Base-by-base conservation (phyloP, 2,329 filamentous ascomycete genomes). In the Leptosphaerulina australis region DNA sequence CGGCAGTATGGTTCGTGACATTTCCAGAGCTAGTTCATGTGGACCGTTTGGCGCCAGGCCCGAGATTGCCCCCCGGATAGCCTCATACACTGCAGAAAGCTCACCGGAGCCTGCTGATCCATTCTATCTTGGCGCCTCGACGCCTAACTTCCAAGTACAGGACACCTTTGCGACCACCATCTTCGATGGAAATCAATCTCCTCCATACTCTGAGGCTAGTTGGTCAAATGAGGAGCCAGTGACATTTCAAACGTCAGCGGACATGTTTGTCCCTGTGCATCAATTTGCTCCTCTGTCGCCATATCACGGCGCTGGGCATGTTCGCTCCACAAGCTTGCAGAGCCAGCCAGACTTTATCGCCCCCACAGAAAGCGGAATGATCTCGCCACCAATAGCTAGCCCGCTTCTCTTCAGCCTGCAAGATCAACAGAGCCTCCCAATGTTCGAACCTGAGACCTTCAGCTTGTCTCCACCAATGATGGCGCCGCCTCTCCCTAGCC, bases 41-140 rank as follows among this genome's bases (percentile, higher is more conserved):
- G 65, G 63, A 28, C 59, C 62, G 2, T 51, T 70, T 41, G 67
- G 63, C 28, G 55, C 64, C 28, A 59, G 62, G 40, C 58, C 67
- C 20, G 66, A 69, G 33, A 64, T 70, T 44, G 66, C 70, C 22
- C 68, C 69, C 35, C 64, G 68, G 25, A 66, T 67, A 22, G 50
- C 61, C 34, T 58, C 63, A 10, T 63, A 67, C 49, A 64, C 59
- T 11, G 59, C 57, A 5, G 69, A 71, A 43, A 71, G 68, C 60
- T 72, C 69, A 6, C 69, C 69, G 8, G 69, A 72, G 56, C 69
- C 69, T 21, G 57, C 59, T 17, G 69, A 72, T 28, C 57, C 69
- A 3, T 69, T 70, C 51, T 68, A 66, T 56, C 68, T 69, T 43
- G 64, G 66, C 17, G 68, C 69, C 20, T 57, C 66, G 6, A 72